A percentile compares a stretch with the other conserved stretches of the same genome.
phyloP scores from a whole-genome alignment of 192 early-diverging fungal species.

The Coemansia sp. region DNA sequence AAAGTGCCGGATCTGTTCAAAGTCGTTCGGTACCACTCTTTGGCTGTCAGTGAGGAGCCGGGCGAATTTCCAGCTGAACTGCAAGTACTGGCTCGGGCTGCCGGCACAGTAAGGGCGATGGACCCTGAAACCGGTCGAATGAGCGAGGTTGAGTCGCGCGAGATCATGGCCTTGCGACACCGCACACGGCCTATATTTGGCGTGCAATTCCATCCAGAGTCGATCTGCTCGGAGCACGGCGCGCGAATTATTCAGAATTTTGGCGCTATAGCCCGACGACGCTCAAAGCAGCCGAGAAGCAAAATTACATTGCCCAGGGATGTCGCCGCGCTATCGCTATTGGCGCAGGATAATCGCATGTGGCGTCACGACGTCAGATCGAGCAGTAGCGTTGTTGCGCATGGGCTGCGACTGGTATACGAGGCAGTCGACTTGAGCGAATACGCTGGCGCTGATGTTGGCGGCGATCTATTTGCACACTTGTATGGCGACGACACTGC shows the following conservation, averaged over 20 bases:
- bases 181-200: conserved; percentile 72
- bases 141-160: conserved; percentile 15
- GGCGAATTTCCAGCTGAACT: conserved; percentile 36
- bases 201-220: conserved; percentile 98
- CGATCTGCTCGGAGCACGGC: conserved; percentile 86
- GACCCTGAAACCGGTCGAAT: neutral
- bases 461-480: conserved; percentile 17
- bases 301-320: conserved; percentile 2
- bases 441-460: neutral
- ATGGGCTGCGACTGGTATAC: conserved; percentile 27
- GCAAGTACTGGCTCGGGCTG: conserved; percentile 32
- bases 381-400: neutral
- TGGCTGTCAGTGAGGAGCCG: conserved; percentile 63
- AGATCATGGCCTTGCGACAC: conserved; percentile 86
- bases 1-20: conserved; percentile 66
- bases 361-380: neutral
- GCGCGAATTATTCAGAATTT: conserved; percentile 77
- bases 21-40: conserved; percentile 91
- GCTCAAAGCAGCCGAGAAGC: neutral
- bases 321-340: conserved; percentile 24
- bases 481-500: conserved; percentile 33
- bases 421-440: conserved; percentile 18
- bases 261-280: conserved; percentile 7
- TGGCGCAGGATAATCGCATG: conserved; percentile 9
- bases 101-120: conserved; percentile 21